Evolutionary conservation across 202 grass and related monocot genomes (phyloP).

Genomic region (Setaria viridis): DNA sequence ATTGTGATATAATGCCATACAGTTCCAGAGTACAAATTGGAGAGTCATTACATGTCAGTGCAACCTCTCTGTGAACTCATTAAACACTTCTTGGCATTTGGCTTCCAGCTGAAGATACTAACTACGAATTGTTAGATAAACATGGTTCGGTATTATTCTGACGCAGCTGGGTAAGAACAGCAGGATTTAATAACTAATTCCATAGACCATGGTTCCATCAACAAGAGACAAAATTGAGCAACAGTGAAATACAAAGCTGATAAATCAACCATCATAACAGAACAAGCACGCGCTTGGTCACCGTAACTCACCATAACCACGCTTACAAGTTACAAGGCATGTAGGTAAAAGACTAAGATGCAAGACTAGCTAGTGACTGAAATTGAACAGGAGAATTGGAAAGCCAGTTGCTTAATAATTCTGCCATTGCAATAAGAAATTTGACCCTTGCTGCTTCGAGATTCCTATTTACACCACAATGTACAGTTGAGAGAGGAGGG

Average conservation of each 20-base stretch:
- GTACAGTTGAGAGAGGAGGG: background rate
- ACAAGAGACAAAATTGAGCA: background rate
- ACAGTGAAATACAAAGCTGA: background rate
- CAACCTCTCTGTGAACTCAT: background rate
- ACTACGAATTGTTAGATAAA: background rate
- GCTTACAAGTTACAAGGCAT: background rate
- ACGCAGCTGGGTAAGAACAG: background rate
- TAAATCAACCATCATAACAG: slow-evolving; percentile 10
- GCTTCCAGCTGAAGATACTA: background rate
- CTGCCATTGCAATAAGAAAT: background rate
- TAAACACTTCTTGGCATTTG: background rate
- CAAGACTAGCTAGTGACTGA: background rate
- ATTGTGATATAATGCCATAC: background rate
- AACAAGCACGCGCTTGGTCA: background rate
- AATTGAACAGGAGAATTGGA: background rate
- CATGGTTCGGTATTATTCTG: background rate
- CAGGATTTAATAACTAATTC: background rate
- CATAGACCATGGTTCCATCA: background rate
- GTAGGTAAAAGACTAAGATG: background rate
- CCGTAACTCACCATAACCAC: background rate
- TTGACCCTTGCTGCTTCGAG: background rate
- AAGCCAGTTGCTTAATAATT: background rate
- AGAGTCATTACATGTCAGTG: background rate
- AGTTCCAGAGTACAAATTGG: background rate
- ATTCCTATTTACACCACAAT: background rate